phyloP scores from a whole-genome alignment of 2,329 filamentous ascomycete genomes.

The Stachybotrys echinatus region DNA sequence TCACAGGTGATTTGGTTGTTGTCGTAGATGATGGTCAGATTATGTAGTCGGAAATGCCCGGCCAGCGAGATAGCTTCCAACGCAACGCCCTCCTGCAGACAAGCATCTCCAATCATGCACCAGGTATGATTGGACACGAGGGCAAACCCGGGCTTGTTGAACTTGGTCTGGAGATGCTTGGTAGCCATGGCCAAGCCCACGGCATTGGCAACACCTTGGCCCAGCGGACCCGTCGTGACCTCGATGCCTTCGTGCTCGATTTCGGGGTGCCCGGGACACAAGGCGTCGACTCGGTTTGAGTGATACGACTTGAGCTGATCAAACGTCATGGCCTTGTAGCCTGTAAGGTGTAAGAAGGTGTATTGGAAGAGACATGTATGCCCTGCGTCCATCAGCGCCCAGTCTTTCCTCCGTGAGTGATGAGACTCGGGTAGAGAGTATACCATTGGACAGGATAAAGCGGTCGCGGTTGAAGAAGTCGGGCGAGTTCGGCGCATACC shows the following conservation, averaged over 20 bases:
- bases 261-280: conserved; percentile 45
- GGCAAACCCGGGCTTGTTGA: conserved; percentile 38
- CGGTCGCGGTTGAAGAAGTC: conserved; percentile 54
- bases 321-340: conserved; percentile 49
- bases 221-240: conserved; percentile 48
- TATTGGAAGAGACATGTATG: conserved; percentile 49
- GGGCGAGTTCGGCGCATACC: conserved; percentile 51
- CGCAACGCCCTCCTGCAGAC: conserved; percentile 46
- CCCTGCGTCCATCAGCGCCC: too few species aligned
- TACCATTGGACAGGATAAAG: conserved; percentile 55
- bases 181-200: conserved; percentile 47
- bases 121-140: conserved; percentile 40
- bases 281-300: conserved; percentile 16
- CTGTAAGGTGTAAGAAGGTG: conserved; percentile 44
- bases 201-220: conserved; percentile 48
- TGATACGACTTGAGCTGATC: conserved; percentile 42
- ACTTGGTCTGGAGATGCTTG: conserved; percentile 42
- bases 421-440: too few species aligned
- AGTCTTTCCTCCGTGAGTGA: too few species aligned
- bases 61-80: conserved; percentile 46
- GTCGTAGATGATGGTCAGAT: conserved; percentile 48
- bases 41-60: conserved; percentile 43
- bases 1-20: conserved; percentile 45
- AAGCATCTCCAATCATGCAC: conserved; percentile 48
- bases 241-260: conserved; percentile 46